Base-by-base conservation (phyloP, 1,139 yeast species). In the Eremothecium gossypii region DNA sequence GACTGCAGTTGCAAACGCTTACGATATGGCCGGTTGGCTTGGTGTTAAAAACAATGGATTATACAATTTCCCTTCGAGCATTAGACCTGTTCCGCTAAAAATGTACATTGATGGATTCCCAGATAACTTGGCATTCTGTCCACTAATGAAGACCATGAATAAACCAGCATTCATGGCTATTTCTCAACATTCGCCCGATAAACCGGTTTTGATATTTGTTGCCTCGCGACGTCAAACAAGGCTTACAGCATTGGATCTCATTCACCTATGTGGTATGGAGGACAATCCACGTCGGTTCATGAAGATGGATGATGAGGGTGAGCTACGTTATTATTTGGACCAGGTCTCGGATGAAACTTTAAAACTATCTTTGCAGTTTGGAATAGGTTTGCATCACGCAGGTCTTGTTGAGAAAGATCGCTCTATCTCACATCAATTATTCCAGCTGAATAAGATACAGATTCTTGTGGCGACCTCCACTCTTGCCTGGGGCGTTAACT, bases 81-180 rank as follows among this genome's bases (percentile, higher is more conserved):
- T 91, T 33, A 83, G 98, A 58, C 98, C 98, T 0, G 98, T 93
- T 42, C 99, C 98, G 1, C 70, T 93, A 49, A 93, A 91, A 57
- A 91, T 91, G 96, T 91, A 85, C 56, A 91, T 93, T 54, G 98
- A 93, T 64, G 98, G 98, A 0, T 93, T 87, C 59, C 96, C 95
- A 2, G 96, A 91, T 54, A 87, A 87, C 54, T 68, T 89, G 49
- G 96, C 96, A 0, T 91, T 89, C 59, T 82, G 95, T 58, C 96
- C 97, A 1, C 71, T 91, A 53, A 93, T 93, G 98, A 89, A 87
- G 61, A 82, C 93, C 0, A 93, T 93, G 99, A 93, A 93, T 63
- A 87, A 87, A 55, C 98, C 99, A 1, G 95, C 96, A 0, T 93
- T 86, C 54, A 77, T 84, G 82, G 96, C 98, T 0, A 91, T 93